Conservation (phyloP, 768 basidiomycete genomes). For the Tulasnella sp. region DNA sequence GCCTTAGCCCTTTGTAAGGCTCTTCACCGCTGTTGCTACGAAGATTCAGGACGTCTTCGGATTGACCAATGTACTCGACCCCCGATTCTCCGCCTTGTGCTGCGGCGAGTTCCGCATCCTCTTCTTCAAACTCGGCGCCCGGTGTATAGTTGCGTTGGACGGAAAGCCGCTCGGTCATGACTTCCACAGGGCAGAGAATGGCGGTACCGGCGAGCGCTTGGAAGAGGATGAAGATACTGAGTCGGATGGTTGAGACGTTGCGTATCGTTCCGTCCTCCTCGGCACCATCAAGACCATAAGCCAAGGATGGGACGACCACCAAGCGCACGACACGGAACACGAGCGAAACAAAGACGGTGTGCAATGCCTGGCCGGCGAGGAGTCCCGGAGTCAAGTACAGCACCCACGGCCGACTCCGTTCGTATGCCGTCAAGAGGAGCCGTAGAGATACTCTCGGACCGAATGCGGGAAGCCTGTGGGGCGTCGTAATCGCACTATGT, state of each 20-base stretch:
- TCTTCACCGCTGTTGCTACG: constrained; percentile 53
- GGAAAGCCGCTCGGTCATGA: constrained; percentile 62
- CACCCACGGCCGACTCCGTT: constrained; percentile 65
- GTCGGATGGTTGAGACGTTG: constrained; percentile 39
- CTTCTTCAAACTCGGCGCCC: constrained; percentile 55
- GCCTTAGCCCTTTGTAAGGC: constrained; percentile 60
- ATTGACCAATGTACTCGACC: constrained; percentile 50
- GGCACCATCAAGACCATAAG: constrained; percentile 18
- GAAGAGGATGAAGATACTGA: constrained; percentile 24
- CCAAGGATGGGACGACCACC: constrained; percentile 43
- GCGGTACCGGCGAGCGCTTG: constrained; percentile 40
- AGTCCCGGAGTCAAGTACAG: constrained; percentile 68
- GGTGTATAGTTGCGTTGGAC: constrained; percentile 71
- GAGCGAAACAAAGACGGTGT: constrained; percentile 36
- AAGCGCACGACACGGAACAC: constrained; percentile 34
- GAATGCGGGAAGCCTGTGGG: constrained; percentile 59
- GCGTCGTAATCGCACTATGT: constrained; percentile 66
- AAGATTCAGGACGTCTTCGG: constrained; percentile 77
- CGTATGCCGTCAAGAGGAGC: constrained; percentile 66
- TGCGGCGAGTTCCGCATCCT: constrained; percentile 28
- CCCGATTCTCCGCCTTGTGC: constrained; percentile 34
- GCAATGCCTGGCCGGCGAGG: constrained; percentile 33
- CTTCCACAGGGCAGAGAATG: constrained; percentile 64
- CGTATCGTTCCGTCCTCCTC: constrained; percentile 30
- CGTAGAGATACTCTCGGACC: constrained; percentile 46